Conservation (phyloP, 2,329 filamentous ascomycete species). For the Aspergillus puulaauensis region DNA sequence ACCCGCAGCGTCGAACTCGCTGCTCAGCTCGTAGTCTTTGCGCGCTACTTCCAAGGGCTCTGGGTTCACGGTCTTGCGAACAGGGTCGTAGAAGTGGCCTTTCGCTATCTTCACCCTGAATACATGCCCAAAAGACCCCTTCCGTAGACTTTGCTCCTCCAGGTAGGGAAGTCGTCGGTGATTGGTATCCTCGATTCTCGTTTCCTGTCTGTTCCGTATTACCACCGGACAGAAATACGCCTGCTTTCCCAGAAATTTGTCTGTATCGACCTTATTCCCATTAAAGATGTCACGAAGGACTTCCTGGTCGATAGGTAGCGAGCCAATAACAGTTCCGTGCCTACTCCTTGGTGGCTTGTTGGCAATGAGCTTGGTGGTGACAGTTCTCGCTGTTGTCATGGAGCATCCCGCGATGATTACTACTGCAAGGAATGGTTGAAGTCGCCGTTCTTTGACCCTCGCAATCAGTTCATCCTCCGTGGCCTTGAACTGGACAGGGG, state of each 20-base stretch:
- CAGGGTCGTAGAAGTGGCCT: background rate
- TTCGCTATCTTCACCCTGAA: background rate
- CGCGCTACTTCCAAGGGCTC: background rate
- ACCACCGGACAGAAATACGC: slow-evolving; percentile 1
- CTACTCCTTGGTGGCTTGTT: background rate
- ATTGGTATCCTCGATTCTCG: background rate
- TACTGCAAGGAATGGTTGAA: background rate
- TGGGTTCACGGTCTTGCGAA: background rate
- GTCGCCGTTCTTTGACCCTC: background rate
- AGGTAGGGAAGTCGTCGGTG: background rate
- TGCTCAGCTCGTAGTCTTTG: background rate
- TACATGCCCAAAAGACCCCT: background rate
- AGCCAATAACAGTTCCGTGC: background rate
- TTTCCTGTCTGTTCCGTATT: background rate
- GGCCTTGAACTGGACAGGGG: background rate
- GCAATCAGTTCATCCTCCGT: background rate
- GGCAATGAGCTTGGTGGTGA: background rate
- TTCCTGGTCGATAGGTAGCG: background rate
- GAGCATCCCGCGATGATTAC: slow-evolving; percentile 1
- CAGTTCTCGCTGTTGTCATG: background rate
- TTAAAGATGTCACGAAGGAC: background rate
- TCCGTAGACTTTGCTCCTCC: background rate
- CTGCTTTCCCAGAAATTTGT: slow-evolving; percentile 1
- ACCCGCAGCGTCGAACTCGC: background rate
- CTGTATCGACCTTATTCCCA: background rate